These are phyloP conservation scores for Saccharomyces hybrid DNA, from an alignment of 1,139 yeast genomes.

Conservation along the genomic window DNA sequence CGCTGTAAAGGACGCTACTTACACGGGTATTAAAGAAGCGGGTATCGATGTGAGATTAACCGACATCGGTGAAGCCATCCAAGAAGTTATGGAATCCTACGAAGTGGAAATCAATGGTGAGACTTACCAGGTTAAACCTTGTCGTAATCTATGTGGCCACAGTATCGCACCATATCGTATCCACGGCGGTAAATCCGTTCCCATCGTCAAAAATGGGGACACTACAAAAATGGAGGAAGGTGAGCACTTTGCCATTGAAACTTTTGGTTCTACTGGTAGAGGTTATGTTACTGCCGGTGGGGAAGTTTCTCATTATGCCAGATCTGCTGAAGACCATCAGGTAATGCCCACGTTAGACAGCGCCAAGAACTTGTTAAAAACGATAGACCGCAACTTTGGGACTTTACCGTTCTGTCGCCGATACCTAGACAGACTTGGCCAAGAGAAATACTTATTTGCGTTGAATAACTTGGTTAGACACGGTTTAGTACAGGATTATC, in stretches of 20 bases:
- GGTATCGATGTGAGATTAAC: constrained; percentile 95
- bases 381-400: constrained; percentile 77
- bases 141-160: constrained; percentile 91
- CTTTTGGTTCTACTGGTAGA: constrained; percentile 94
- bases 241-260: constrained; percentile 95
- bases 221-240: constrained; percentile 98
- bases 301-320: constrained; percentile 90
- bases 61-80: constrained; percentile 93
- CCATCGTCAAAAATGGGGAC: constrained; percentile 90
- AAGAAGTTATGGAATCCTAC: constrained; percentile 95
- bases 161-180: constrained; percentile 75
- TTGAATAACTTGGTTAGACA: constrained; percentile 77
- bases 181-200: constrained; percentile 94
- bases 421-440: constrained; percentile 84
- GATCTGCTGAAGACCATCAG: constrained; percentile 41
- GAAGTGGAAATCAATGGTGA: constrained; percentile 89
- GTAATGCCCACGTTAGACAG: constrained; percentile 54
- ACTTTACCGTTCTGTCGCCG: constrained; percentile 96
- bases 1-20: constrained; percentile 89
- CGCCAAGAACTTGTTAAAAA: constrained; percentile 58
- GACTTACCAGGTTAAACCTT: constrained; percentile 76
- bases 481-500: constrained; percentile 87
- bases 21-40: constrained; percentile 86
- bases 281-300: constrained; percentile 85
- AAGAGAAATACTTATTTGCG: constrained; percentile 86